Evolutionary conservation across 768 basidiomycete species (phyloP), one percentile per base, ranked within the genome.

Genomic region (Multifurca ochricompacta): DNA sequence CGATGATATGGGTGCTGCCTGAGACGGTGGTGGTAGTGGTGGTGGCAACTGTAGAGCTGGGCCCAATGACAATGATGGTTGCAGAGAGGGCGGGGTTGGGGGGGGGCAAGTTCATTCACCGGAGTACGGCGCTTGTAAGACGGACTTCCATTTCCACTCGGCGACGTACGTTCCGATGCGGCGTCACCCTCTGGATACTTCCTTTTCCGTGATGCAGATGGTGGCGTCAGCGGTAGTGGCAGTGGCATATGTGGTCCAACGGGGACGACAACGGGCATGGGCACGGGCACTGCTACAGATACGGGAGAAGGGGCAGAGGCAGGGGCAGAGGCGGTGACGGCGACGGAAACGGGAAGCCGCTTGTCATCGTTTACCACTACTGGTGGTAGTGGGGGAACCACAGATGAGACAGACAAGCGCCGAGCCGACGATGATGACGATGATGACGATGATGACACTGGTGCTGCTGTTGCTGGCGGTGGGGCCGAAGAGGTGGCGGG

Each of bases 161-260:
- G 40, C 49, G 48, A 48, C 9, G 58, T 21, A 13, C 28, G 43
- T 23, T 51, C 49, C 21, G 41, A 23, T 23, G 37, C 25, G 11
- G 55, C 50, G n/a, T 54, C 57, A 4, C 57, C 68, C 16, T 71
- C 69, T 0, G 65, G 61, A 45, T 68, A 67, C 59, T 71, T 71
- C 41, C 70, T 66, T 55, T 71, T 71, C 27, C 68, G 60, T 10
- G 63, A 51, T 1, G 54, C 53, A 10, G 60, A 59, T 19, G 64
- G 59, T 19, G 65, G 62, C 6, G 66, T 55, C 34, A 54, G 41
- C 1, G 53, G 58, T 10, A n/a, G n/a, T n/a, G n/a, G n/a, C 10
- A 18, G 32, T 23, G 23, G 7, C 19, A n/a, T 16, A 10, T 28
- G 49, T 42, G n/a, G n/a, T n/a, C n/a, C n/a, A n/a, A n/a, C n/a